Conservation (phyloP, 2,329 filamentous ascomycete species). For the Cytospora chrysosperma region DNA sequence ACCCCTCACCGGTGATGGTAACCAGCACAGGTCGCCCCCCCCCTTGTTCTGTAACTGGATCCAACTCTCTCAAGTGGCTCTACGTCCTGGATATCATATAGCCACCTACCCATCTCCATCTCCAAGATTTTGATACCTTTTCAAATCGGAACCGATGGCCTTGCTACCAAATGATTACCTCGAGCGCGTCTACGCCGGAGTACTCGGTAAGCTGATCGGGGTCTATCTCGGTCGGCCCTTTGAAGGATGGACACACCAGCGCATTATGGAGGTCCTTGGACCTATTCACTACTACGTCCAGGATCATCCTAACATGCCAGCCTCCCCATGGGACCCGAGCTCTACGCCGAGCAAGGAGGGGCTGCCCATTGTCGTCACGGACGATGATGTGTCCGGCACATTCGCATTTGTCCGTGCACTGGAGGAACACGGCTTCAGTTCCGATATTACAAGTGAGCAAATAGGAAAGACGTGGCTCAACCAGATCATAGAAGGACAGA, state of each 20-base stretch:
- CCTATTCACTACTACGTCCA: slow-evolving; percentile 36
- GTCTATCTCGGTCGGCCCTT: slow-evolving; percentile 40
- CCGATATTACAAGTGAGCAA: slow-evolving; percentile 25
- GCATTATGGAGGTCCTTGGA: slow-evolving; percentile 34
- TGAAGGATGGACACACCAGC: slow-evolving; percentile 38
- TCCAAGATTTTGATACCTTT: not conserved
- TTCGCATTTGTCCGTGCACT: slow-evolving; percentile 38
- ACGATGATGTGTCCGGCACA: slow-evolving; percentile 37
- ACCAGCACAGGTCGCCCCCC: not conserved
- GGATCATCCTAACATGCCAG: slow-evolving; percentile 23
- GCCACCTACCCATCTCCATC: not conserved
- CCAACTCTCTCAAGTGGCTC: not conserved
- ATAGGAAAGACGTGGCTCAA: slow-evolving; percentile 36
- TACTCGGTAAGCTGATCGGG: slow-evolving; percentile 39
- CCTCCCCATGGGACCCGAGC: slow-evolving; percentile 1
- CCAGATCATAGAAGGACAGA: slow-evolving; percentile 32
- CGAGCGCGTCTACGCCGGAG: slow-evolving; percentile 38
- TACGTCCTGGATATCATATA: not conserved
- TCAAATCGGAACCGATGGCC: not conserved
- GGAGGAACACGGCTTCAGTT: slow-evolving; percentile 31
- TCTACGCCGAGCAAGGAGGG: slow-evolving; percentile 17
- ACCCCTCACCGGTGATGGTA: not conserved
- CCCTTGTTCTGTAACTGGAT: not conserved
- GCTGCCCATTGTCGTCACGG: slow-evolving; percentile 33
- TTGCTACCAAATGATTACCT: slow-evolving; percentile 31